Base-by-base conservation (phyloP, 495 filamentous ascomycete species). In the Sporormia fimetaria region DNA sequence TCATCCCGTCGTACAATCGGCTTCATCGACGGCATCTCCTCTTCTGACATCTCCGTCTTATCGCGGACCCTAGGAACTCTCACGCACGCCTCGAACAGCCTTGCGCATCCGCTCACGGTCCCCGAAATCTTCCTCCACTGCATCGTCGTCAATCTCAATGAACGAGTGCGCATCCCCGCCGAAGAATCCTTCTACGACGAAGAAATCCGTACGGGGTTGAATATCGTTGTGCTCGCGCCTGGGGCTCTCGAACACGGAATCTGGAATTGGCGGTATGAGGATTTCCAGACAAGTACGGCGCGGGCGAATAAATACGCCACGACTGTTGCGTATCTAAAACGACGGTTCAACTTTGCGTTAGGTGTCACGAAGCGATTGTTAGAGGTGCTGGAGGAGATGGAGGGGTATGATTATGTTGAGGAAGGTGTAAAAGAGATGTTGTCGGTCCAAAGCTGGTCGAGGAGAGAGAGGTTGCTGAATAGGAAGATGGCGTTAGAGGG, bases 71-170 rank as follows among this genome's bases (percentile, higher is more conserved):
- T 22, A 10, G 37, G 16, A 38, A 38, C 23, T 24, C 22, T n/a
- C n/a, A n/a, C n/a, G n/a, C n/a, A n/a, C 3, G 15, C 11, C 6
- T 28, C 33, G 3, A 14, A 12, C 4, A 15, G 16, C 5, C 42
- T 44, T 14, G 26, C 10, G 4, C 42, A 44, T 37, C 42, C 42
- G 3, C 33, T 44, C 4, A 31, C 20, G 7, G 4, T 44, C 5
- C 42, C 32, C 3, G 42, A 44, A 20, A 37, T 44, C 5, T n/a
- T 44, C 2, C 33, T 44, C n/a, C 24, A 37, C 18, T 29, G 37
- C 25, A 38, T 44, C 33, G 6, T 11, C 16, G 20, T 10, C 3
- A 5, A 30, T 5, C 42, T 44, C 23, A 37, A 44, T 26, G 22
- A 37, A n/a, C 30, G 32, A 3, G 24, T 37, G 15, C 42, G 42